Conservation (phyloP, 257 asterid genomes). For the Nicotiana knightiana region DNA sequence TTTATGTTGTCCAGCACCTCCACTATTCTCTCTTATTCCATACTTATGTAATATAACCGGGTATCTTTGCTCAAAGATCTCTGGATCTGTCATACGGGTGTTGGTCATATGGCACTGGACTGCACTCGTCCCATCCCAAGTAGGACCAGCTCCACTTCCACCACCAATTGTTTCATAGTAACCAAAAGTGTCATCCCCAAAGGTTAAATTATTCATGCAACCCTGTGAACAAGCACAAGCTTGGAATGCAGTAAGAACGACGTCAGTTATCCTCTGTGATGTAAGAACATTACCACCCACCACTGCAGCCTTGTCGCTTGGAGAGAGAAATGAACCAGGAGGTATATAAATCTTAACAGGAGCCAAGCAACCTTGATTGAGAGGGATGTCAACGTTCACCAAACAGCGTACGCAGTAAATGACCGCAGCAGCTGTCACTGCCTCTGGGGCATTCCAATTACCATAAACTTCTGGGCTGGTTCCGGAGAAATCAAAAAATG, state of each 20-base stretch:
- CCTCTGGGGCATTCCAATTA: constrained; percentile 99
- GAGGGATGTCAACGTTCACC: constrained; percentile 89
- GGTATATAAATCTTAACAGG: constrained; percentile 81
- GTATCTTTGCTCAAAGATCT: constrained; percentile 92
- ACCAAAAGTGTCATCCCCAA: constrained; percentile 81
- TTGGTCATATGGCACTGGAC: constrained; percentile 99
- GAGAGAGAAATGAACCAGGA: constrained; percentile 81
- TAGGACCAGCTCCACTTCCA: constrained; percentile 92
- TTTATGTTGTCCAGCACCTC: constrained; percentile 66
- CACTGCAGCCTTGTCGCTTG: constrained; percentile 87
- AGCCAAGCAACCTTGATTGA: constrained; percentile 91
- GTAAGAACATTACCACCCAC: constrained; percentile 97
- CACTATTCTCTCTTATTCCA: constrained; percentile 73
- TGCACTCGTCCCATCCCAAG: constrained; percentile 88
- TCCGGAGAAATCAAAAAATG: constrained; percentile 81
- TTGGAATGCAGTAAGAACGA: constrained; percentile 79
- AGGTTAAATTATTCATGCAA: constrained; percentile 92
- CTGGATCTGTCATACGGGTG: constrained; percentile 97
- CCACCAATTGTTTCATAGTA: constrained; percentile 95
- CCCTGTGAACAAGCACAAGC: constrained; percentile 98
- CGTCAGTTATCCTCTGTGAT: constrained; percentile 88
- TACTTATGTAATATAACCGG: constrained; percentile 75
- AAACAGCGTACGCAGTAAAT: constrained; percentile 84
- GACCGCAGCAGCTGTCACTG: constrained; percentile 94
- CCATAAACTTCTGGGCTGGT: constrained; percentile 96